Base-by-base conservation (phyloP, 2,329 filamentous ascomycete genomes). In the Bipolaris oryzae region DNA sequence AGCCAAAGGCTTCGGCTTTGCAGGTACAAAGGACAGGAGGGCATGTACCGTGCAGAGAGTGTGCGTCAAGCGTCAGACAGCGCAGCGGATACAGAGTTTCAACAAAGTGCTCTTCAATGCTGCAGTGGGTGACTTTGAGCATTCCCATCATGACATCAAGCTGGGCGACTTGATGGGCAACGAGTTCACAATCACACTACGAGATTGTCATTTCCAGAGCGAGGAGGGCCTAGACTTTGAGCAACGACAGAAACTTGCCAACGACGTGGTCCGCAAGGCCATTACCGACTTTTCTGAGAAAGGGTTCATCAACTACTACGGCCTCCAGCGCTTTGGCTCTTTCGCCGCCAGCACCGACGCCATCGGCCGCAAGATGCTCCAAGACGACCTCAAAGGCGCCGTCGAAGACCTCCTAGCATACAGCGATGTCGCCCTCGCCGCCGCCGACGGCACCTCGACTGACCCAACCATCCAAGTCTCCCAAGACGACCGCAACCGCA, bases 221-320 rank as follows among this genome's bases (percentile, higher is more conserved):
- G 74, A 77, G 62, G 71, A 78, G 37, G 68, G 73, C 5, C 53
- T 70, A 41, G 66, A 69, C 39, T 50, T 63, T 35, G 67, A 57
- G 45, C 75, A 75, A 57, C 78, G 76, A 25, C 54, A 79, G 2
- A 75, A 83, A 35, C 80, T 87, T 9, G 81, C 71, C 39, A 71
- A 76, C 37, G 72, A 80, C 5, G 79, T 85, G 31, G 80, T 91
- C 60, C 71, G 82, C 59, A 70, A 81, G 59, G 82, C 91, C 1
- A 79, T 96, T 48, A 79, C 84, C 39, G 85, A 88, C 61, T 85
- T 98, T 64, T 81, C 84, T 52, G 78, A 86, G 41, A 84, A 88
- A 42, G 95, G 95, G 2, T 99, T 96, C 81, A 88, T 99, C 77
- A 99, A 99, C 78, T 99, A 98, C 79, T 99, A 93, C 71, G 95